Evolutionary conservation across 352 stramenopile species (phyloP), one percentile per base, ranked within the genome.

Genomic region (Phytophthora pseudosyringae): DNA sequence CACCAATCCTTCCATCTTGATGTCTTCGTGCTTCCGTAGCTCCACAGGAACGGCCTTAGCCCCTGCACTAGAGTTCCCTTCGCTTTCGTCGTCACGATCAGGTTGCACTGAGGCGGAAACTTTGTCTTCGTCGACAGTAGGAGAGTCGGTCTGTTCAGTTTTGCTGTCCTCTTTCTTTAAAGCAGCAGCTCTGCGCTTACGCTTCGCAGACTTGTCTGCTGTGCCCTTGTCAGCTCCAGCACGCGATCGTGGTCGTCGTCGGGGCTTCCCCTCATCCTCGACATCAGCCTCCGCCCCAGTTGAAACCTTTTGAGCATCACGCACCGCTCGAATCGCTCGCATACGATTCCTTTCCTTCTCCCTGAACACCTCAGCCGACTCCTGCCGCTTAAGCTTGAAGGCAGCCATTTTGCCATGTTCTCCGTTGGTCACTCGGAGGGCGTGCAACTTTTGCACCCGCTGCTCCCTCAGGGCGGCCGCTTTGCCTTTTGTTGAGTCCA

Each of bases 301-400:
- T 31, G 45, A 46, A 31, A 6, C 35, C 4, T 41, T 56, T 39
- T 44, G 43, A 10, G 16, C 21, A 32, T 16, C 25, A 48, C 28
- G 41, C 5, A 26, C 29, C 15, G 38, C 53, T 58, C 29, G 51
- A 31, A 48, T 31, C 38, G 16, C 49, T 4, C 50, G 56, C 35
- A 58, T 46, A 25, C 38, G 43, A 38, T 25, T 39, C 25, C 35
- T 62, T 13, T 46, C 33, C 15, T 46, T 56, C 4, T 41, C 33
- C 47, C 58, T 64, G 5, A 41, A 35, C 5, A 1, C 25, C 29
- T 54, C 44, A 4, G 26, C 1, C 12, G 54, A 44, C 28, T 53
- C n/a, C 21, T 54, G 41, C n/a, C 57, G 44, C 16, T 67, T 67
- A 2, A 53, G 15, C 10, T 54, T 67, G 15, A 62, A 48, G 1